Percentiles rank a stretch among this genome's conserved stretches.
Evolutionary conservation across 495 filamentous ascomycete genomes (phyloP).

Genomic region (Sabuloglossum arenarium): DNA sequence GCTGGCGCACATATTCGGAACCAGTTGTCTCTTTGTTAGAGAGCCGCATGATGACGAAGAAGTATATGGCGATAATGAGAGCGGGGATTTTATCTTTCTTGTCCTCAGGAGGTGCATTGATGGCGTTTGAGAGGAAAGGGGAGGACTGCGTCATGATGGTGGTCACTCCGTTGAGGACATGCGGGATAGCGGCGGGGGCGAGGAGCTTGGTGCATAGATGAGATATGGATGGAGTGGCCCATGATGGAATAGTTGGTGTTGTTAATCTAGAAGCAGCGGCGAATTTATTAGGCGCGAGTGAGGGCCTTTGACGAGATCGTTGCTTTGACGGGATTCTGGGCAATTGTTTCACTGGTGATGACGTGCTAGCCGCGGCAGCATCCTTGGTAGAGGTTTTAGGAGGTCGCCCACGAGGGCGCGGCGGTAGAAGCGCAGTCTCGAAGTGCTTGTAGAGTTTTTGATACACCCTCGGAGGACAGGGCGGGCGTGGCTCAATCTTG

Average conservation of each 20-base stretch:
- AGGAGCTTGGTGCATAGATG: slow-evolving; percentile 42
- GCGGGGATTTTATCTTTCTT: slow-evolving; percentile 22
- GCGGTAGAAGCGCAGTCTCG: slow-evolving; percentile 39
- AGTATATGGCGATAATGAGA: slow-evolving; percentile 46
- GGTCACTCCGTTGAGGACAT: slow-evolving; percentile 42
- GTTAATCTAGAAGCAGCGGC: slow-evolving; percentile 15
- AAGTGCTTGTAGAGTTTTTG: slow-evolving; percentile 68
- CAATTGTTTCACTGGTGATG: slow-evolving; percentile 7
- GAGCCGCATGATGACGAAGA: slow-evolving; percentile 31
- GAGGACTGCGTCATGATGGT: slow-evolving; percentile 25
- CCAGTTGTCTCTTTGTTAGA: slow-evolving; percentile 32
- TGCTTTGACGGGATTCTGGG: slow-evolving; percentile 7
- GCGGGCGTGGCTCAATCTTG: slow-evolving; percentile 56
- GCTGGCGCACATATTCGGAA: not conserved
- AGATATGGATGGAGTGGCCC: slow-evolving; percentile 45
- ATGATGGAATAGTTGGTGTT: slow-evolving; percentile 32
- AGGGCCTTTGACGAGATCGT: slow-evolving; percentile 11
- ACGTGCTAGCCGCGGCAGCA: slow-evolving; percentile 6
- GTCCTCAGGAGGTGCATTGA: slow-evolving; percentile 16
- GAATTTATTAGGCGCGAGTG: slow-evolving; percentile 14
- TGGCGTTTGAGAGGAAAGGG: slow-evolving; percentile 14
- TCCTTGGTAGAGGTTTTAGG: not conserved
- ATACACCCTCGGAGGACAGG: slow-evolving; percentile 65
- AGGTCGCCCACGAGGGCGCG: slow-evolving; percentile 4
- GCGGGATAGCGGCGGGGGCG: slow-evolving; percentile 32